A percentile compares a stretch with the other conserved stretches of the same genome.
phyloP scores from a whole-genome alignment of 768 basidiomycete species.

The Phanerochaete carnosa region DNA sequence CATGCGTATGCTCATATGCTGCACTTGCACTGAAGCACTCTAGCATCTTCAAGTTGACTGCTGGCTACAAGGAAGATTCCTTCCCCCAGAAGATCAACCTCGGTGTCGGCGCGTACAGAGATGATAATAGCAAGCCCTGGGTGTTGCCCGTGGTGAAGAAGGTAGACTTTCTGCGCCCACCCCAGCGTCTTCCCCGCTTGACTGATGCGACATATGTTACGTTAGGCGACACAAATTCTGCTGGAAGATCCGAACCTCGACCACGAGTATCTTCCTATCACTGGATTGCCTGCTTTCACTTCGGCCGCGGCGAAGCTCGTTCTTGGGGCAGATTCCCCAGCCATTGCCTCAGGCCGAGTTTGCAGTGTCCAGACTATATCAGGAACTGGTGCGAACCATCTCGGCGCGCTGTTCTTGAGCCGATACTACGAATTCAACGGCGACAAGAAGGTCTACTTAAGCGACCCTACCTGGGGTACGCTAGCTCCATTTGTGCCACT shows the following conservation, averaged over 20 bases:
- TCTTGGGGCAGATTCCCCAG: constrained; percentile 68
- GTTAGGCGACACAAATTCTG: constrained; percentile 64
- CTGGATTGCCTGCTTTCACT: constrained; percentile 82
- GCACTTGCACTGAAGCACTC: background rate
- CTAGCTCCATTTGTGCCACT: constrained; percentile 5
- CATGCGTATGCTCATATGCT: constrained; percentile 4
- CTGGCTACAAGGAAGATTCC: constrained; percentile 81
- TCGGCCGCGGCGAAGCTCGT: constrained; percentile 79
- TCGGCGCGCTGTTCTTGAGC: constrained; percentile 84
- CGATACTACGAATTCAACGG: constrained; percentile 68
- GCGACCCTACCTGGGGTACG: constrained; percentile 94
- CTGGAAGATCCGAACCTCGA: constrained; percentile 71
- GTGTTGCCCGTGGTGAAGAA: constrained; percentile 89
- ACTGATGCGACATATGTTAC: constrained; percentile 25
- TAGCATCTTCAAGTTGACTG: constrained; percentile 90
- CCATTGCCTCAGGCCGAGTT: constrained; percentile 67
- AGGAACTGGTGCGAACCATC: constrained; percentile 94
- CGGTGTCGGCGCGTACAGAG: constrained; percentile 91
- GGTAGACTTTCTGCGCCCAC: constrained; percentile 36
- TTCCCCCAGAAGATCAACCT: constrained; percentile 82
- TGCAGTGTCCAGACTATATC: constrained; percentile 91
- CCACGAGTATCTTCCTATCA: constrained; percentile 92
- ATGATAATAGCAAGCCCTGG: constrained; percentile 86
- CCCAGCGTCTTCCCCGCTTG: background rate
- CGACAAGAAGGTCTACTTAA: constrained; percentile 73